A percentile compares a stretch with the other conserved stretches of the same genome.
Conservation (phyloP, 1,284 basidiomycete species). For the Marasmius sp. region DNA sequence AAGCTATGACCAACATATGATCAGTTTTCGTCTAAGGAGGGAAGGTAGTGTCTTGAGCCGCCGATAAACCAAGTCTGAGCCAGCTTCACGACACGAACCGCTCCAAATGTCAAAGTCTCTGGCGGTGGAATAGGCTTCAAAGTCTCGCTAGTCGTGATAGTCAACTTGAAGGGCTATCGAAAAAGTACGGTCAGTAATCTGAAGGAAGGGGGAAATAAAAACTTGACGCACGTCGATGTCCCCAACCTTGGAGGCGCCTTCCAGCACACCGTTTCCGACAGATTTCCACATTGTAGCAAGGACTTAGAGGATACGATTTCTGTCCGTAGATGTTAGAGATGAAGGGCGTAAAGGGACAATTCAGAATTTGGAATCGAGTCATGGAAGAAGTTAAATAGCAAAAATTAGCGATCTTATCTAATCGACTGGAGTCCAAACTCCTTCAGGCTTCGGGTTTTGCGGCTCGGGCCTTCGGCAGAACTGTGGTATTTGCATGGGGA, state of each 20-base stretch:
- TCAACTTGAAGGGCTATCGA: slow-evolving; percentile 43
- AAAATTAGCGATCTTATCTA: neutral
- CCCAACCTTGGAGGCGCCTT: slow-evolving; percentile 6
- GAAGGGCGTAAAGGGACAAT: neutral
- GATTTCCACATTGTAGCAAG: slow-evolving; percentile 8
- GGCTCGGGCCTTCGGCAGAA: neutral
- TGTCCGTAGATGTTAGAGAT: neutral
- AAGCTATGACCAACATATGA: slow-evolving; percentile 78
- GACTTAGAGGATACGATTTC: neutral
- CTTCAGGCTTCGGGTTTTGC: neutral
- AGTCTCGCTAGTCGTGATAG: slow-evolving; percentile 31
- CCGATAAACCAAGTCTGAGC: neutral
- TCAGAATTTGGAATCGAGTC: neutral
- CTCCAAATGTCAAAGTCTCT: slow-evolving; percentile 38
- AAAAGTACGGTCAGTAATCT: neutral
- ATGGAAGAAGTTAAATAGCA: neutral
- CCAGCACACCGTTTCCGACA: slow-evolving; percentile 8
- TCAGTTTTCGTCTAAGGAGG: slow-evolving; percentile 56
- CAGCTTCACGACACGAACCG: slow-evolving; percentile 20
- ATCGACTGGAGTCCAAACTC: neutral
- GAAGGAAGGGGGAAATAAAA: neutral
- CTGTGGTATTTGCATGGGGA: too few relatives aligned
- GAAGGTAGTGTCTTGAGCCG: neutral
- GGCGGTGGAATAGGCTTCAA: slow-evolving; percentile 36
- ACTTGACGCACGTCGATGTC: slow-evolving; percentile 7